Base-by-base conservation (phyloP, 441 rosid species). In the Pelargonium myrrhifolium region DNA sequence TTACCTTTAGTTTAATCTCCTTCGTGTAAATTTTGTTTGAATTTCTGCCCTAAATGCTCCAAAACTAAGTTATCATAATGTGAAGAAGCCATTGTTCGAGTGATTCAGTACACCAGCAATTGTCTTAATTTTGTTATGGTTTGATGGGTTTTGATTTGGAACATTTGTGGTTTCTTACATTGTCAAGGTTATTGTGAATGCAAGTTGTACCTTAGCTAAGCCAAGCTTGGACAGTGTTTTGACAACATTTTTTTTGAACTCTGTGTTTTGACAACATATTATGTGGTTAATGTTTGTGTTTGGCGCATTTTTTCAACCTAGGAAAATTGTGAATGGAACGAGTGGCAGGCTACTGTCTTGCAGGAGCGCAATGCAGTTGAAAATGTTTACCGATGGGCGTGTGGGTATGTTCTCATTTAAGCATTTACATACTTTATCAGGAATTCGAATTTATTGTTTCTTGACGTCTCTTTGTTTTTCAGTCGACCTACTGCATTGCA, bases 401-500 rank as follows among this genome's bases (percentile, higher is more conserved):
- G 37, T 31, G 37, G 37, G 37, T 31, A 31, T 31, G 37, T n/a
- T n/a, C n/a, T n/a, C n/a, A n/a, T n/a, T n/a, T n/a, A n/a, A n/a
- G n/a, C n/a, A n/a, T n/a, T n/a, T n/a, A n/a, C n/a, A n/a, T n/a
- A n/a, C n/a, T n/a, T n/a, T n/a, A n/a, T n/a, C n/a, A n/a, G n/a
- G n/a, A n/a, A n/a, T n/a, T n/a, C n/a, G n/a, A n/a, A n/a, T n/a
- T n/a, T n/a, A 31, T 4, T 31, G 37, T 31, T 31, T 31, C 37
- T 31, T 31, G 37, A 31, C 7, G 37, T 31, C 64, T 35, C 6
- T 17, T 4, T 26, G 40, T 62, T 31, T 75, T 11, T 80, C 91
- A 94, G 99, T 71, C 97, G 98, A 11, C 99, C 99, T 26, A 89
- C 95, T 37, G 85, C 96, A 39, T 69, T 94, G 79, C 99, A 89